Percentiles rank a stretch among this genome's conserved stretches.
Conservation (phyloP, 805 yeast species). For the Priceomyces melissophilus region DNA sequence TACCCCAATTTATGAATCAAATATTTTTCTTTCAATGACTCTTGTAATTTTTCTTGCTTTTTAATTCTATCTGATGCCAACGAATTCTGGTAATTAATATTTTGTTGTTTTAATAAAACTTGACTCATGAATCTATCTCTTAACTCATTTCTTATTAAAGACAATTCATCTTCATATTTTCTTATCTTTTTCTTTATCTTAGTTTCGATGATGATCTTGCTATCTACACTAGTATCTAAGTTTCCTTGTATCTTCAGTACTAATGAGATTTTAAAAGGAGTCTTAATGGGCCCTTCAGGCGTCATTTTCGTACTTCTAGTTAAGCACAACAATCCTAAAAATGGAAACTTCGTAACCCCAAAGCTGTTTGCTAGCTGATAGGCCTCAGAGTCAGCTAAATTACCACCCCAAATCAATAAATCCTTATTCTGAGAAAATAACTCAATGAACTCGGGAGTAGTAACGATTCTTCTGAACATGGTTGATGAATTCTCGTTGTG, state of each 20-base stretch:
- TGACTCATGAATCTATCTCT: slow-evolving; percentile 58
- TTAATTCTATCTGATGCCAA: slow-evolving; percentile 63
- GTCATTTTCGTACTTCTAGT: slow-evolving; percentile 55
- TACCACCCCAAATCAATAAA: slow-evolving; percentile 82
- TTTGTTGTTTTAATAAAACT: slow-evolving; percentile 66
- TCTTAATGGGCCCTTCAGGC: slow-evolving; percentile 51
- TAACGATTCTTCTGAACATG: slow-evolving; percentile 53
- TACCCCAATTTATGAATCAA: slow-evolving; percentile 24
- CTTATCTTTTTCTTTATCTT: slow-evolving; percentile 46
- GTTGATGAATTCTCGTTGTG: slow-evolving; percentile 59
- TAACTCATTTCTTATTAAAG: slow-evolving; percentile 58
- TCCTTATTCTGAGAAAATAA: slow-evolving; percentile 41
- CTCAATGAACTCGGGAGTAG: slow-evolving; percentile 47
- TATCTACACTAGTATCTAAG: slow-evolving; percentile 38
- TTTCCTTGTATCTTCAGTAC: slow-evolving; percentile 65
- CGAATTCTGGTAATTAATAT: slow-evolving; percentile 69
- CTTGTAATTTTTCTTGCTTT: slow-evolving; percentile 24
- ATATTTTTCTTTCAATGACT: slow-evolving; percentile 36
- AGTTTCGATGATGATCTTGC: slow-evolving; percentile 26
- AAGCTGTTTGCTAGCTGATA: slow-evolving; percentile 77
- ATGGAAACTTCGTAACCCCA: slow-evolving; percentile 74
- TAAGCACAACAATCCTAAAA: slow-evolving; percentile 70
- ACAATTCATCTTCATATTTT: slow-evolving; percentile 59
- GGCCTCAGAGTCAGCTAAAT: slow-evolving; percentile 76
- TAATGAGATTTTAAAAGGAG: slow-evolving; percentile 56